Evolutionary conservation across 2,329 filamentous ascomycete genomes (phyloP).

Genomic region (Hypoxylon sp.): DNA sequence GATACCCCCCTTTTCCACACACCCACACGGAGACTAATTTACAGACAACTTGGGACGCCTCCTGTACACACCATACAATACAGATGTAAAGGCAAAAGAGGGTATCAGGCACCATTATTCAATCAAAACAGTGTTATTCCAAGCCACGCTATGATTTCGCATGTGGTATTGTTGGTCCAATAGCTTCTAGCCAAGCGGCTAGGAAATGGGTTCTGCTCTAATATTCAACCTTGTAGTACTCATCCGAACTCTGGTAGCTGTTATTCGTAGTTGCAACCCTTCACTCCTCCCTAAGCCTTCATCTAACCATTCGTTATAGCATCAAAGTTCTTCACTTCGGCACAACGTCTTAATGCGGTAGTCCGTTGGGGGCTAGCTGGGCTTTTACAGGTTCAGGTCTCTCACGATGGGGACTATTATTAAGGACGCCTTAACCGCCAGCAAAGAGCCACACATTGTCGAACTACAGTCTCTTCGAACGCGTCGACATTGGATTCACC

Average conservation of each 20-base stretch:
- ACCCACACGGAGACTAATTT: neutral
- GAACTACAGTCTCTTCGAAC: slow-evolving; percentile 36
- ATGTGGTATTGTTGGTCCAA: slow-evolving; percentile 10
- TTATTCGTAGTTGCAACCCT: slow-evolving; percentile 7
- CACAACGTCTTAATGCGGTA: slow-evolving; percentile 12
- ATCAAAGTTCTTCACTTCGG: slow-evolving; percentile 3
- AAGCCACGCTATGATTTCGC: slow-evolving; percentile 18
- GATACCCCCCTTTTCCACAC: slow-evolving; percentile 22
- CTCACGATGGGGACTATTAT: neutral
- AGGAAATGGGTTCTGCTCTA: slow-evolving; percentile 8
- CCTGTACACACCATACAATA: neutral
- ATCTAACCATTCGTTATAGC: neutral
- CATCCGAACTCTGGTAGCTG: slow-evolving; percentile 29
- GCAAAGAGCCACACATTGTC: slow-evolving; percentile 25
- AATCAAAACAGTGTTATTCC: neutral
- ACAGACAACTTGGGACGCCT: neutral
- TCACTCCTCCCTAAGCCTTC: neutral
- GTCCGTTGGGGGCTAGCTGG: slow-evolving; percentile 14
- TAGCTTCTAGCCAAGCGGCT: neutral
- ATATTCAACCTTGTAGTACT: slow-evolving; percentile 14
- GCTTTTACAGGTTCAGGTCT: neutral
- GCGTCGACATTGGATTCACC: slow-evolving; percentile 28
- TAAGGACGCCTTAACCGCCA: slow-evolving; percentile 21
- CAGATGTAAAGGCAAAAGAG: neutral
- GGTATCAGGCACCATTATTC: neutral